Conservation (phyloP, 176 grass and related monocot genomes). For the Eragrostis nindensis region DNA sequence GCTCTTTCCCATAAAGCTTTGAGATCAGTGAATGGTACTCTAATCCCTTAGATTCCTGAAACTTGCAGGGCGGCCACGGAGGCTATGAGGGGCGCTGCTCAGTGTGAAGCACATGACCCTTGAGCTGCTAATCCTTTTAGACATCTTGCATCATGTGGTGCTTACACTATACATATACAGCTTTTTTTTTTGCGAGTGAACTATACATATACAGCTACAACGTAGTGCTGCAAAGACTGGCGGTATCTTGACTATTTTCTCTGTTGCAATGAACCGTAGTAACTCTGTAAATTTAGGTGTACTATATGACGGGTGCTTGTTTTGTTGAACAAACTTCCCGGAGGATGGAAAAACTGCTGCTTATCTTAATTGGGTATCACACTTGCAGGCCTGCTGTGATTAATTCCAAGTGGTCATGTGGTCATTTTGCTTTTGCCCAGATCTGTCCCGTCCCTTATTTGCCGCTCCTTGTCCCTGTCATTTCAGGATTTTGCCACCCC, state of each 20-base stretch:
- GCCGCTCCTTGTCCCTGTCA: too few relatives aligned
- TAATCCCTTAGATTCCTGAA: background rate
- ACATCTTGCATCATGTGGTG: background rate
- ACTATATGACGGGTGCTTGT: background rate
- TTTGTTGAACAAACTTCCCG: background rate
- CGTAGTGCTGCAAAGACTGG: background rate
- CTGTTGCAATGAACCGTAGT: background rate
- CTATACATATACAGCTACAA: too few relatives aligned
- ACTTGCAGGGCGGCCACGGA: background rate
- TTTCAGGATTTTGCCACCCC: too few relatives aligned
- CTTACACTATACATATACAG: too few relatives aligned
- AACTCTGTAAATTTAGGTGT: background rate
- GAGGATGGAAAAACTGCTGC: background rate
- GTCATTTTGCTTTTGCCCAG: background rate
- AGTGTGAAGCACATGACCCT: background rate
- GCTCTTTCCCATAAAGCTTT: background rate
- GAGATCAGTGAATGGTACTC: background rate
- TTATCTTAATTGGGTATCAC: background rate
- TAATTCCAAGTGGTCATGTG: too few relatives aligned
- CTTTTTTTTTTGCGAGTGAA: too few relatives aligned
- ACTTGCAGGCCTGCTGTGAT: background rate
- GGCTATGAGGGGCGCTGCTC: background rate
- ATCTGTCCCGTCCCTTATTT: background rate
- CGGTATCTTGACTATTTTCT: background rate
- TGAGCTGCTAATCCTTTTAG: background rate